These are phyloP conservation scores for Globisporangium ultimum DNA, from an alignment of 352 stramenopile species.

Conservation along the genomic window DNA sequence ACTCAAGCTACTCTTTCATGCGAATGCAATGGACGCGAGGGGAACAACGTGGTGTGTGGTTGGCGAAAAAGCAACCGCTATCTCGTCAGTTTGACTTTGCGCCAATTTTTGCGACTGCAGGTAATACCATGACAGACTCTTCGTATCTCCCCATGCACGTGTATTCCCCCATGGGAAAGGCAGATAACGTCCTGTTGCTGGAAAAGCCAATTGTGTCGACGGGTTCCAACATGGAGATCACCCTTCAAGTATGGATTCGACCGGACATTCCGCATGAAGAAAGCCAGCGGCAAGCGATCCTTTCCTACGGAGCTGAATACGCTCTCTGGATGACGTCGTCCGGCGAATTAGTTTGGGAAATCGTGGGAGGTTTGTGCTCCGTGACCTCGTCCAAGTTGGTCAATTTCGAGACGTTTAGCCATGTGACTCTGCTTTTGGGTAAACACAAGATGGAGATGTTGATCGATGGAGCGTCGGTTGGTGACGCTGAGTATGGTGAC, in stretches of 20 bases:
- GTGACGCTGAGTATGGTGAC: conserved; percentile 24
- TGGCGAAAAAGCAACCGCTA: conserved; percentile 45
- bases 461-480: conserved; percentile 40
- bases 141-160: conserved; percentile 36
- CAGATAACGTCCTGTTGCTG: conserved; percentile 47
- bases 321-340: conserved; percentile 35
- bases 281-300: conserved; percentile 37
- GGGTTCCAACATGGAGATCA: conserved; percentile 48
- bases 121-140: conserved; percentile 57
- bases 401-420: conserved; percentile 48
- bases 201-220: conserved; percentile 61
- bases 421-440: conserved; percentile 56
- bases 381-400: conserved; percentile 36
- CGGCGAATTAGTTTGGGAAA: conserved; percentile 48
- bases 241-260: conserved; percentile 68
- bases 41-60: conserved; percentile 78
- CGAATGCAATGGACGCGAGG: conserved; percentile 76
- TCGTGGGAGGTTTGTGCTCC: conserved; percentile 33
- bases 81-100: conserved; percentile 35
- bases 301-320: conserved; percentile 65
- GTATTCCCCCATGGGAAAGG: conserved; percentile 56
- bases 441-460: conserved; percentile 34
- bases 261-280: conserved; percentile 17
- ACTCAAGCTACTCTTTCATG: conserved; percentile 67
- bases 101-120: conserved; percentile 25